Conservation (phyloP, 139 green algal species). For the Micractinium conductrix region DNA sequence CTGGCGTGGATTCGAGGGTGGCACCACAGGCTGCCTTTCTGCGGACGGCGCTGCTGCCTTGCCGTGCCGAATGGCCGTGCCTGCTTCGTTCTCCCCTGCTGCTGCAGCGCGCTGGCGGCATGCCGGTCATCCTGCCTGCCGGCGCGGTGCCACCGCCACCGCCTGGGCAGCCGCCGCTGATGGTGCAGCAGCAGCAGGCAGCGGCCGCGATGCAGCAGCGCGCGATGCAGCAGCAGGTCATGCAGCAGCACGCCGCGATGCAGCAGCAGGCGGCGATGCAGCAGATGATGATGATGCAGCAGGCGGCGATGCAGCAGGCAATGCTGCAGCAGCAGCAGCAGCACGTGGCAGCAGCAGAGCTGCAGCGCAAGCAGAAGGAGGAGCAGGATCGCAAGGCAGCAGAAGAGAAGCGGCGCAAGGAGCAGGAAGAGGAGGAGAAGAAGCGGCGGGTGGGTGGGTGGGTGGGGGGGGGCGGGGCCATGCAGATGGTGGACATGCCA, state of each 20-base stretch:
- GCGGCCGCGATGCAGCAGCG: constrained; percentile 7
- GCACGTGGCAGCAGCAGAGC: background rate
- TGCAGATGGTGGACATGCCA: too few species aligned
- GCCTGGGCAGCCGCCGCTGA: background rate
- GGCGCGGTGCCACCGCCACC: background rate
- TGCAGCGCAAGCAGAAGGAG: constrained; percentile 20
- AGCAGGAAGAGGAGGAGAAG: constrained; percentile 9
- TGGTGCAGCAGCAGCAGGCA: background rate
- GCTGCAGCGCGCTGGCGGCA: background rate
- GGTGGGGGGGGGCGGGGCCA: background rate
- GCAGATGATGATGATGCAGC: constrained; percentile 27
- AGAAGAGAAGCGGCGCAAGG: background rate
- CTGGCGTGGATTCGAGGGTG: background rate
- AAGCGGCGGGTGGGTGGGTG: background rate
- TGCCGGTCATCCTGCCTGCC: constrained; percentile 8
- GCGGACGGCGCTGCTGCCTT: background rate
- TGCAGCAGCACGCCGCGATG: background rate
- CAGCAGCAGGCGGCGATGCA: constrained; percentile 23
- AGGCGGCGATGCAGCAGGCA: constrained; percentile 32
- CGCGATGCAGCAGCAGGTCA: background rate
- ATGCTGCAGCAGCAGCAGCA: constrained; percentile 5
- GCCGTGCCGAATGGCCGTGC: background rate
- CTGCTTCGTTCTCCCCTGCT: background rate
- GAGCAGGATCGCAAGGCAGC: background rate
- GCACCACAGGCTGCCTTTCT: background rate